Conservation (phyloP, 2,329 filamentous ascomycete genomes). For the Ophiobolus disseminans region DNA sequence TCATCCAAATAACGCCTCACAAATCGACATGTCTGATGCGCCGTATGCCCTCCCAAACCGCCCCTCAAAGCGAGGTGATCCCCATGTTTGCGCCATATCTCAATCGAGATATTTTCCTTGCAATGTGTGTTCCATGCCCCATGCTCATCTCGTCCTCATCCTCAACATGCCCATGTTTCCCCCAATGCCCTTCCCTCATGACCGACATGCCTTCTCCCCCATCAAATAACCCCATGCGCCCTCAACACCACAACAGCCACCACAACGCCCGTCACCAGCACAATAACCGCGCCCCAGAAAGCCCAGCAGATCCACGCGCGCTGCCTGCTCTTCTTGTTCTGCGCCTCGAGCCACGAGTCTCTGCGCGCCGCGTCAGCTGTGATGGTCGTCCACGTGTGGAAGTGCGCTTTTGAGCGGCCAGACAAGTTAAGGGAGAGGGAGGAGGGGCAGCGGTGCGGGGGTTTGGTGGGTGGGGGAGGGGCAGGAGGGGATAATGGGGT, state of each 20-base stretch:
- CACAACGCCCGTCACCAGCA: constrained; percentile 55
- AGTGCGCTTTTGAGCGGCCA: constrained; percentile 34
- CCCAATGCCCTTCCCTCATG: background rate
- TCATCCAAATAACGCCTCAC: background rate
- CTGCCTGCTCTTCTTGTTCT: constrained; percentile 57
- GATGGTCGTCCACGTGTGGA: constrained; percentile 44
- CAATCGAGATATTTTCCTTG: too few relatives aligned
- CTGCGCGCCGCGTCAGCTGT: constrained; percentile 47
- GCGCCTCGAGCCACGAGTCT: constrained; percentile 61
- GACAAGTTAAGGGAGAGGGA: constrained; percentile 31
- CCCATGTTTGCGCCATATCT: too few relatives aligned
- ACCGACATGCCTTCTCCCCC: background rate
- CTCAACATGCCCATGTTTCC: background rate
- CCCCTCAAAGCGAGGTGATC: too few relatives aligned
- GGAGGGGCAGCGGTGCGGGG: constrained; percentile 13
- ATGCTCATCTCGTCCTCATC: background rate
- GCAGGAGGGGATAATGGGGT: background rate
- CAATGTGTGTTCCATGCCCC: background rate
- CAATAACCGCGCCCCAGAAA: constrained; percentile 57
- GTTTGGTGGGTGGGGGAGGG: background rate
- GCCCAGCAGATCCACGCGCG: constrained; percentile 57
- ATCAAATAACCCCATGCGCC: constrained; percentile 36
- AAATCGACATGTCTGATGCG: background rate
- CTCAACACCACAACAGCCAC: constrained; percentile 56
- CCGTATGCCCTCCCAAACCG: too few relatives aligned